Evolutionary conservation across 2,329 filamentous ascomycete species (phyloP).

Genomic region (Parastagonospora avenae): DNA sequence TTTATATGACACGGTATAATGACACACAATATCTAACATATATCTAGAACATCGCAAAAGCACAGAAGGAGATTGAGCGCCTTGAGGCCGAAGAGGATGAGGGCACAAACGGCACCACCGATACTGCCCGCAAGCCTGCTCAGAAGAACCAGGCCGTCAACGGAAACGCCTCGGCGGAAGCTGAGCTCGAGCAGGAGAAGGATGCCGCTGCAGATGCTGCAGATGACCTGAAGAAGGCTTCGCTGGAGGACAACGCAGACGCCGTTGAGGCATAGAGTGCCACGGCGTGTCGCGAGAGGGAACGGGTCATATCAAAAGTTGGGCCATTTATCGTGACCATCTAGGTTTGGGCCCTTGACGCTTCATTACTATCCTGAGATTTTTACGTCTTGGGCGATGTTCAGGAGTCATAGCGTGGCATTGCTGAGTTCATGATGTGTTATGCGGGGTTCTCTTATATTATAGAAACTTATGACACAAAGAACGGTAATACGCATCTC

Average conservation of each 20-base stretch:
- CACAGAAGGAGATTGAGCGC: slow-evolving; percentile 91
- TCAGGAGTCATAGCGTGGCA: slow-evolving; percentile 26
- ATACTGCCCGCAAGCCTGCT: slow-evolving; percentile 60
- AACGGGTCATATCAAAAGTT: slow-evolving; percentile 14
- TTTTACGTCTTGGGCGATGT: slow-evolving; percentile 17
- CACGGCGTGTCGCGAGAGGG: slow-evolving; percentile 4
- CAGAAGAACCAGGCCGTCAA: slow-evolving; percentile 59
- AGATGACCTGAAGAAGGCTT: slow-evolving; percentile 65
- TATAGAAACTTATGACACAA: slow-evolving; percentile 22
- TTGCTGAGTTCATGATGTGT: slow-evolving; percentile 21
- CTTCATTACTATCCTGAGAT: slow-evolving; percentile 23
- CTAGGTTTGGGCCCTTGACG: slow-evolving; percentile 19
- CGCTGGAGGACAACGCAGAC: slow-evolving; percentile 59
- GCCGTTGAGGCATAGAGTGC: slow-evolving; percentile 28
- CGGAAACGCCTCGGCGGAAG: slow-evolving; percentile 56
- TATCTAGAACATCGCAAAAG: slow-evolving; percentile 88
- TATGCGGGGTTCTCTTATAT: slow-evolving; percentile 13
- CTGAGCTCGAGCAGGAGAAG: slow-evolving; percentile 62
- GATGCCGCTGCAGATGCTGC: slow-evolving; percentile 64
- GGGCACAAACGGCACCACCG: slow-evolving; percentile 59
- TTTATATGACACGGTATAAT: slow-evolving; percentile 15
- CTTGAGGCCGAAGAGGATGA: slow-evolving; percentile 74
- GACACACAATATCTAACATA: slow-evolving; percentile 15
- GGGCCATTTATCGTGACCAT: slow-evolving; percentile 22
- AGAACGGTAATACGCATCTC: slow-evolving; percentile 24